phyloP scores from a whole-genome alignment of 176 grass and related monocot genomes.

The bread wheat (Triticum aestivum) region IWGSC_CS_RefSeq_v2.1 NC_057800.1:745983821-745984320 shows the following conservation, averaged over 20 bases:
- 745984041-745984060: neutral
- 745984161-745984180: too few species aligned
- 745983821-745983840: neutral
- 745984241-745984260: too few species aligned
- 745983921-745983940: neutral
- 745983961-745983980: neutral
- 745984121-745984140: too few species aligned
- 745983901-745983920: neutral
- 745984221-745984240: too few species aligned
- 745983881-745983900: neutral
- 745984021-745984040: neutral
- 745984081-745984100: neutral
- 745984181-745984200: too few species aligned
- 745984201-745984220: too few species aligned
- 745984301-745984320: too few species aligned
- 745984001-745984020: neutral
- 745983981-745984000: neutral
- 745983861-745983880: neutral
- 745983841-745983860: too few species aligned
- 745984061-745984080: neutral
- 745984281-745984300: too few species aligned
- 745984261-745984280: too few species aligned
- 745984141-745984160: too few species aligned
- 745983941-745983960: neutral
- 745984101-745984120: neutral